Percentiles rank a stretch among this genome's conserved stretches.
Evolutionary conservation across 78 protist genomes (phyloP).

Genomic region (Salpingoeca rosetta): DNA sequence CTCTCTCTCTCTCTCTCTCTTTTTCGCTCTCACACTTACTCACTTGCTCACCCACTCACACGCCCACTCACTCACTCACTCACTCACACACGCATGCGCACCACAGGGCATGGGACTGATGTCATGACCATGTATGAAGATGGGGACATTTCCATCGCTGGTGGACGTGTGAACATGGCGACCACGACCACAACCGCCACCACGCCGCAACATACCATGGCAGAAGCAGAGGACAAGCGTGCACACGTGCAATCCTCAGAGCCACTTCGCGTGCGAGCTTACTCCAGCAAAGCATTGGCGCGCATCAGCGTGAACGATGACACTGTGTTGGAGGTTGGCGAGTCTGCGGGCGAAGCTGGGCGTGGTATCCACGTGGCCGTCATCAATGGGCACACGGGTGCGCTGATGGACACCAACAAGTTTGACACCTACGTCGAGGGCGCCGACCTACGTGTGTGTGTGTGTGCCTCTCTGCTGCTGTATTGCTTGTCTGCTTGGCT

Average conservation of each 20-base stretch:
- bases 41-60: too few relatives aligned
- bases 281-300: background rate
- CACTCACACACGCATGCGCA: too few relatives aligned
- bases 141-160: too few relatives aligned
- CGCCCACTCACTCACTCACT: too few relatives aligned
- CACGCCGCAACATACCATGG: too few relatives aligned
- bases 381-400: background rate
- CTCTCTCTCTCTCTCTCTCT: too few relatives aligned
- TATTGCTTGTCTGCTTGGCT: background rate
- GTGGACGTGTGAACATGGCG: too few relatives aligned
- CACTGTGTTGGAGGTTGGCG: background rate
- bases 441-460: background rate
- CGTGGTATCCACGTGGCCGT: background rate
- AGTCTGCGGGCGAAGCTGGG: background rate
- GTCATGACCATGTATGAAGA: too few relatives aligned
- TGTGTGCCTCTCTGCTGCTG: background rate
- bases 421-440: background rate
- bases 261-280: background rate
- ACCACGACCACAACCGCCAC: too few relatives aligned
- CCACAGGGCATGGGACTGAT: too few relatives aligned
- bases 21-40: too few relatives aligned
- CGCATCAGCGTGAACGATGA: background rate
- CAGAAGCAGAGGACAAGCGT: too few relatives aligned
- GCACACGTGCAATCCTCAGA: background rate
- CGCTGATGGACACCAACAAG: background rate